phyloP scores from a whole-genome alignment of 805 yeast species.

The Candida qinlingensis region DNA sequence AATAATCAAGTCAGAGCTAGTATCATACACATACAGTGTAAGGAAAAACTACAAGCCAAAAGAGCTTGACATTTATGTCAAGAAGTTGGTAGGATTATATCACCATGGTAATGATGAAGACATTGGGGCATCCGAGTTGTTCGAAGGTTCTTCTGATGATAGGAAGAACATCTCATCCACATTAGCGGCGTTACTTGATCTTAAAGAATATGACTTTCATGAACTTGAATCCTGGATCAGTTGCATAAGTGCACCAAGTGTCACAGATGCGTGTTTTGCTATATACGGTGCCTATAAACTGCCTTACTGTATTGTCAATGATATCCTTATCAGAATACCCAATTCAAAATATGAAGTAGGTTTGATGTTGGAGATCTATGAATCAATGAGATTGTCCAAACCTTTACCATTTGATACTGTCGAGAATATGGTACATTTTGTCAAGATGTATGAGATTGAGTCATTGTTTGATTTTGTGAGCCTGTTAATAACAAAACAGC shows the following conservation, averaged over 20 bases:
- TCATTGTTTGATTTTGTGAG: conserved; percentile 3
- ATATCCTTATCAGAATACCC: conserved; percentile 33
- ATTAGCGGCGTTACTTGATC: neutral
- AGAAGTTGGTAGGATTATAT: no score
- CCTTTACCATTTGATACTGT: neutral
- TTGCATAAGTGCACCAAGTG: conserved; percentile 28
- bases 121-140: neutral
- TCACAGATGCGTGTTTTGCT: conserved; percentile 30
- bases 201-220: conserved; percentile 3
- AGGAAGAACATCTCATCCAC: neutral
- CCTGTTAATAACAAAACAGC: conserved; percentile 1
- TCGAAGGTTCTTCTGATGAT: neutral
- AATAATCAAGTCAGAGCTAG: no score
- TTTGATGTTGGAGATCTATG: conserved; percentile 6
- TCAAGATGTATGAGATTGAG: conserved; percentile 11
- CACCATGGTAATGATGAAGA: neutral
- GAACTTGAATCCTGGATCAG: conserved; percentile 14
- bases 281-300: conserved; percentile 27
- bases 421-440: conserved; percentile 10
- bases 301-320: conserved; percentile 36
- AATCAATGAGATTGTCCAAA: neutral
- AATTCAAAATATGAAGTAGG: conserved; percentile 15
- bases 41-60: no score
- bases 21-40: no score
- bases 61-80: no score